A percentile compares a stretch with the other conserved stretches of the same genome.
Evolutionary conservation across 2,329 filamentous ascomycete species (phyloP).

Genomic region (Daldinia eschscholtzii): DNA sequence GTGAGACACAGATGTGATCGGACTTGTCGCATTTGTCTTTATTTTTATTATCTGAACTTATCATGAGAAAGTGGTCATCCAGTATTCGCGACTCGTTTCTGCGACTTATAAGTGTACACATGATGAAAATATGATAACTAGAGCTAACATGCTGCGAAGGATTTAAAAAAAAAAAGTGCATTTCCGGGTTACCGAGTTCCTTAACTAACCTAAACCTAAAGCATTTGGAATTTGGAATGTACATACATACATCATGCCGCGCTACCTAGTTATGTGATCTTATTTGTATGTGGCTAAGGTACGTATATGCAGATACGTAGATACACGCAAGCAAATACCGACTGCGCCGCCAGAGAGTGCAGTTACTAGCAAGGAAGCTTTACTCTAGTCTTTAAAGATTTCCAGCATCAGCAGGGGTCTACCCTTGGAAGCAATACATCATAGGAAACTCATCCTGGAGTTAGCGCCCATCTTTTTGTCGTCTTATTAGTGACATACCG

Average conservation of each 20-base stretch:
- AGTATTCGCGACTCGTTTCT: neutral
- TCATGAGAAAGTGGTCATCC: neutral
- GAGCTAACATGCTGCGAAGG: neutral
- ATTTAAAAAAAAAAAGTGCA: too few relatives aligned
- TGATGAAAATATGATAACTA: slow-evolving; percentile 1
- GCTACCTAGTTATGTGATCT: neutral
- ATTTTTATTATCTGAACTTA: neutral
- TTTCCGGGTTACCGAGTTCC: slow-evolving; percentile 21
- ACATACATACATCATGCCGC: slow-evolving; percentile 3
- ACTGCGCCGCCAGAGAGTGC: slow-evolving; percentile 15
- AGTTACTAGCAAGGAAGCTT: too few relatives aligned
- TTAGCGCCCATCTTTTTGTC: slow-evolving; percentile 39
- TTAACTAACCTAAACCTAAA: neutral
- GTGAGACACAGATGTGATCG: slow-evolving; percentile 14
- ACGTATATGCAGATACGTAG: neutral
- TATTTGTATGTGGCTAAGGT: too few relatives aligned
- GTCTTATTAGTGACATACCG: slow-evolving; percentile 34
- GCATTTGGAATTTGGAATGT: slow-evolving; percentile 6
- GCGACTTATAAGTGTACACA: neutral
- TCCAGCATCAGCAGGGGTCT: slow-evolving; percentile 22
- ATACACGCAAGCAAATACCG: slow-evolving; percentile 9
- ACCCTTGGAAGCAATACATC: slow-evolving; percentile 44
- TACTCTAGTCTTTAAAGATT: slow-evolving; percentile 8
- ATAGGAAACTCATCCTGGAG: slow-evolving; percentile 47
- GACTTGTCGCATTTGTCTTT: neutral